Evolutionary conservation across 2,329 filamentous ascomycete genomes (phyloP).

Genomic region (Diplodia sapinea): DNA sequence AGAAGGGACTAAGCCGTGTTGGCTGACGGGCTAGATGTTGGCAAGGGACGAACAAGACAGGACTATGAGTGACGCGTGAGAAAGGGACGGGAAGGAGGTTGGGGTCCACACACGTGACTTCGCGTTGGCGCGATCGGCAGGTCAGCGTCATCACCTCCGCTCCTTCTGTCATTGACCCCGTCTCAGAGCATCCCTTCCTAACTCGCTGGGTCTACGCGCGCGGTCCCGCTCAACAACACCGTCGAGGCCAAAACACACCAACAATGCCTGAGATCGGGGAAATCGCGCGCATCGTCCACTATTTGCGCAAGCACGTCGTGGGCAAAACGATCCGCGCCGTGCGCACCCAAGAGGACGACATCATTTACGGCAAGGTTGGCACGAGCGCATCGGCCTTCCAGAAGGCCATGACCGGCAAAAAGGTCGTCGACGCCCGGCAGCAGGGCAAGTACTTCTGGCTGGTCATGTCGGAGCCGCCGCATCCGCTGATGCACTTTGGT

Average conservation of each 20-base stretch:
- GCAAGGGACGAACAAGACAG: not conserved
- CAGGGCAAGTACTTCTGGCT: constrained; percentile 99
- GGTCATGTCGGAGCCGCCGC: constrained; percentile 76
- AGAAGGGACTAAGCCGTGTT: no score
- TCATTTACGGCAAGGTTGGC: constrained; percentile 89
- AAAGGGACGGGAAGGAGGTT: not conserved
- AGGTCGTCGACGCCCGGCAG: constrained; percentile 72
- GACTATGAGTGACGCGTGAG: no score
- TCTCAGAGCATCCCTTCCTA: not conserved
- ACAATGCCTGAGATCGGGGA: constrained; percentile 52
- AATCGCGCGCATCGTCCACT: constrained; percentile 85
- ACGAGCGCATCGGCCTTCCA: constrained; percentile 78
- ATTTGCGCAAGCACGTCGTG: constrained; percentile 80
- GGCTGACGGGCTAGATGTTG: not conserved
- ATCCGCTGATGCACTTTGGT: constrained; percentile 88
- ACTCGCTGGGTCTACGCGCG: not conserved
- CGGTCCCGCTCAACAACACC: no score
- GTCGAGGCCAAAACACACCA: not conserved
- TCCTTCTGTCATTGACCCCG: not conserved
- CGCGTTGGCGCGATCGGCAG: constrained; percentile 24
- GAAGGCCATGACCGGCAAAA: constrained; percentile 75
- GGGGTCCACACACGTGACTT: constrained; percentile 13
- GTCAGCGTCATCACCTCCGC: constrained; percentile 16
- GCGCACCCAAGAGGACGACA: constrained; percentile 76
- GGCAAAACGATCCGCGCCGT: constrained; percentile 78